Conservation (phyloP, 2,329 filamentous ascomycete genomes). For the Ophiostoma populinum region DNA sequence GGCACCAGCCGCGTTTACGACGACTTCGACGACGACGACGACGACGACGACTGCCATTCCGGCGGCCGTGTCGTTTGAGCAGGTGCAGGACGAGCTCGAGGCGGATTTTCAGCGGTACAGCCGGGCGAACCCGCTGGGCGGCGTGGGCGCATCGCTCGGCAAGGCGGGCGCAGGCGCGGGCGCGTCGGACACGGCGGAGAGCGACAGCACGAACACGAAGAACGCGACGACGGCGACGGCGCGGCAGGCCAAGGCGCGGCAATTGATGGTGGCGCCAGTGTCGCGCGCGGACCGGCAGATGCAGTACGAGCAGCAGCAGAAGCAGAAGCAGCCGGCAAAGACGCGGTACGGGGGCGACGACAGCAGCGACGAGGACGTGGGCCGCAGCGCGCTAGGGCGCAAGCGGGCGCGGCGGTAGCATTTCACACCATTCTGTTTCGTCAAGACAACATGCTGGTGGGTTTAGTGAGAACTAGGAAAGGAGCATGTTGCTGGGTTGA, state of each 20-base stretch:
- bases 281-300: not conserved
- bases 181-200: not conserved
- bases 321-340: not conserved
- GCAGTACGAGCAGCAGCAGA: not conserved
- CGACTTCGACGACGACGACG: not conserved
- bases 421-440: no score
- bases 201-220: not conserved
- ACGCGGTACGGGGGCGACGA: slow-evolving; percentile 3
- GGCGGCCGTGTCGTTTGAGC: not conserved
- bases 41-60: not conserved
- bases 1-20: not conserved
- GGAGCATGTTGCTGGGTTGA: no score
- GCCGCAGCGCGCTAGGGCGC: slow-evolving; percentile 15
- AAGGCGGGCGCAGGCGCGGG: not conserved
- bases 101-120: slow-evolving; percentile 7
- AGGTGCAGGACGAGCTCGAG: slow-evolving; percentile 8
- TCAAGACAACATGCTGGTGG: no score
- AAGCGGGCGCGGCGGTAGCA: slow-evolving; percentile 5
- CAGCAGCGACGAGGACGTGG: slow-evolving; percentile 18
- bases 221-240: not conserved
- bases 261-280: slow-evolving; percentile 6
- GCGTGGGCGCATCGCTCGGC: slow-evolving; percentile 1
- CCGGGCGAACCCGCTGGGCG: slow-evolving; percentile 7
- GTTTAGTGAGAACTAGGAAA: no score
- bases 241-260: slow-evolving; percentile 5